Conservation (phyloP, 2,329 filamentous ascomycete species). For the Fusarium sp. region DNA sequence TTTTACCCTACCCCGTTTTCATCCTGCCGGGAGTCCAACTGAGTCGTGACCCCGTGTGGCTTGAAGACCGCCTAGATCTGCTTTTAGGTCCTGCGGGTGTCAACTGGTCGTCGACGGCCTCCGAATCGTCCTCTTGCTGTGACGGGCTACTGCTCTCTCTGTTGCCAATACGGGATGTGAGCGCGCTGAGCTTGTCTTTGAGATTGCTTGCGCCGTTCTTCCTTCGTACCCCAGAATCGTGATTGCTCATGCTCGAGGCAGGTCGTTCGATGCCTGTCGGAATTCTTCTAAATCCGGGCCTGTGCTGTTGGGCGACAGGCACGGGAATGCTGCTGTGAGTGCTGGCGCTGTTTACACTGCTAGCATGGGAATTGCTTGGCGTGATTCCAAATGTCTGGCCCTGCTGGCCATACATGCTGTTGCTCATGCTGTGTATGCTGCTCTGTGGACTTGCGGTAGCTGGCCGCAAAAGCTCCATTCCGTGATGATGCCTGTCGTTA, state of each 20-base stretch:
- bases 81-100: constrained; percentile 19
- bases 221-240: constrained; percentile 41
- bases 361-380: constrained; percentile 17
- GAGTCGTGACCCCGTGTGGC: constrained; percentile 29
- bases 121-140: constrained; percentile 36
- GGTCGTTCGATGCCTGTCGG: constrained; percentile 42
- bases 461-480: constrained; percentile 46
- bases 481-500: constrained; percentile 36
- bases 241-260: constrained; percentile 46
- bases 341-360: constrained; percentile 27
- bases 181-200: constrained; percentile 49
- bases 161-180: constrained; percentile 45
- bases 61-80: constrained; percentile 32
- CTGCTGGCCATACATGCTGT: constrained; percentile 31
- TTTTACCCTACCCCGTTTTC: constrained; percentile 14
- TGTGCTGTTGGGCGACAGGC: constrained; percentile 19
- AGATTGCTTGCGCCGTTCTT: constrained; percentile 45
- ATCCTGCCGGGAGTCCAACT: constrained; percentile 29
- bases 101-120: constrained; percentile 31
- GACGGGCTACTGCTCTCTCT: constrained; percentile 28
- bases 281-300: constrained; percentile 38
- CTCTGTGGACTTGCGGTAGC: constrained; percentile 46
- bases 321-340: constrained; percentile 28
- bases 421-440: constrained; percentile 29
- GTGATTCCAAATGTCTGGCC: constrained; percentile 8